Evolutionary conservation across 2,329 filamentous ascomycete species (phyloP), one percentile per base, ranked within the genome.

Genomic region (Chaetomiaceae sp.): DNA sequence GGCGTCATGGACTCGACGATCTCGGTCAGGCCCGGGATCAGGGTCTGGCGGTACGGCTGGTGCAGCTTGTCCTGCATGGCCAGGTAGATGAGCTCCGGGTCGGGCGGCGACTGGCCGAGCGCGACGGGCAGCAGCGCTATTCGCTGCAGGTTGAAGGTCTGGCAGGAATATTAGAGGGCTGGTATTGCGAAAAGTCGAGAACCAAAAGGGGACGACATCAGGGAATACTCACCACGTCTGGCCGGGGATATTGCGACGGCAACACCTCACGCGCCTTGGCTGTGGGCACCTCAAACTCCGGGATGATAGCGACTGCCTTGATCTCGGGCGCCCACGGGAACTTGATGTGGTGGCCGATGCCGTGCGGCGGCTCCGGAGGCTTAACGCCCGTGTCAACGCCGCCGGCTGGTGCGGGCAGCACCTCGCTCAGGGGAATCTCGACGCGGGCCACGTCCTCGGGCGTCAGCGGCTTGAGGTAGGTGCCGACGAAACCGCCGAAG

Each of bases 11-110:
- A 91, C 64, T 88, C 81, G 42, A 98, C 81, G 44, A 98, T 91
- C 63, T 95, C 86, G 14, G 86, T 85, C 47, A 98, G 76, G 1
- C 91, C 93, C 1, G 93, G 93, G 57, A 98, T 95, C 52, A 98
- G 78, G 2, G 79, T 84, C 68, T 93, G 84, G 44, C 93, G 84
- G 72, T 98, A 97, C 35, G 89, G 93, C 68, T 98, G 93, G 70
- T 98, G 93, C 51, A 98, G 81, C 69, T 90, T 95, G 72, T 98
- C 93, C 70, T 97, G 93, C 93, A 98, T 98, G 38, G 90, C 91
- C 38, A 94, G 82, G 71, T 94, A 94, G 65, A 98, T 98, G 67
- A 95, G 84, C 59, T 94, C 84, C 18, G 93, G 84, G 62, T 96
- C 86, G 2, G 90, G 91, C 9, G 93, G 91, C 7, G 86, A 91